Evolutionary conservation across 352 stramenopile genomes (phyloP), one percentile per base, ranked within the genome.

Genomic region (Globisporangium camurandrum): DNA sequence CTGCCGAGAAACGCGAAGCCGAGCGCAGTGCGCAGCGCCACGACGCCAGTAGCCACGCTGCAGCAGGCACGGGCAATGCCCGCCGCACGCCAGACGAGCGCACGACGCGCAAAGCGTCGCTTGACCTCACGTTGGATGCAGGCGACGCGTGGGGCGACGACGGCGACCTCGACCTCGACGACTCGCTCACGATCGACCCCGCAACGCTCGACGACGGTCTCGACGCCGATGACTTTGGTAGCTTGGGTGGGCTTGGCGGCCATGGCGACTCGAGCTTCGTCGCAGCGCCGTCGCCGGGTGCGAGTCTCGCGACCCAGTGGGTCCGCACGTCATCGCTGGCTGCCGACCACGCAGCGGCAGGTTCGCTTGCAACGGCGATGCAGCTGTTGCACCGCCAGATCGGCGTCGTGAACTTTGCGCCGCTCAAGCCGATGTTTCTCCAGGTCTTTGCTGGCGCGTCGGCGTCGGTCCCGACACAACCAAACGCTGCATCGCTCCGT

Each of bases 371-470:
- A 53, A 97, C 95, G 20, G 95, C 96, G 12, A 97, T 99, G 89
- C 91, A 99, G 64, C 67, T 99, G 43, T 79, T 99, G 52, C 96
- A 99, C 67, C 86, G 97, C 20, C 97, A 99, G 79, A 99, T 99
- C 63, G 97, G 97, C 30, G 93, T 97, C 1, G 96, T 97, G 55
- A 97, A 98, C 63, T 99, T 99, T 54, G 81, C 88, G 50, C 78
- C 88, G n/a, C 69, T 99, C 30, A 95, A 98, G 72, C 66, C 78
- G 1, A 73, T 87, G 42, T 96, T 98, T 59, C 49, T 95, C 43
- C 71, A 79, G 22, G 67, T 95, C 12, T 96, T 88, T 64, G 78
- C 82, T 30, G 89, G 88, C 47, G 76, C 80, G 16, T 50, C 71
- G 19, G 75, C 76, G n/a, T 93, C 72, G 11, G 50, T 97, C 41